These are phyloP conservation scores for Akanthomyces lecanii DNA, from an alignment of 2,329 filamentous ascomycete species.

Conservation along the genomic window DNA sequence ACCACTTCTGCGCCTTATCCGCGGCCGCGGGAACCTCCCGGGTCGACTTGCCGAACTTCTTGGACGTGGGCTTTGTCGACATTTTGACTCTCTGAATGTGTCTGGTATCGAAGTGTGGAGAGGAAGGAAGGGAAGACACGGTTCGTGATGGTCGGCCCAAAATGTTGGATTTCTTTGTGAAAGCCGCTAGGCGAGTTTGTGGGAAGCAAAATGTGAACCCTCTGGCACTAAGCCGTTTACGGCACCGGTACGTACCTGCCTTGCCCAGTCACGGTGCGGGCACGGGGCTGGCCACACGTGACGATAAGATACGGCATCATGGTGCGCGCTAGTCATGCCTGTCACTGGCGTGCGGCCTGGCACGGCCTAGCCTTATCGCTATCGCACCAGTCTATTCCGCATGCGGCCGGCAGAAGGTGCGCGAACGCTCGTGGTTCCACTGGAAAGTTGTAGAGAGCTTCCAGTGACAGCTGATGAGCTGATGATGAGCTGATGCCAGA, in stretches of 20 bases:
- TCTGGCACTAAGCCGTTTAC: slow-evolving; percentile 34
- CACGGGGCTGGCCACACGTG: slow-evolving; percentile 36
- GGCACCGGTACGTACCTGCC: slow-evolving; percentile 21
- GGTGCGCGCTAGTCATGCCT: background rate
- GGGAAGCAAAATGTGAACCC: slow-evolving; percentile 42
- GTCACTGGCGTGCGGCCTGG: background rate
- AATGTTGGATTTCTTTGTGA: slow-evolving; percentile 41
- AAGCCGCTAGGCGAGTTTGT: slow-evolving; percentile 40
- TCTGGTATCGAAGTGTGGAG: slow-evolving; percentile 34
- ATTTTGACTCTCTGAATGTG: slow-evolving; percentile 55
- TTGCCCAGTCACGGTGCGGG: slow-evolving; percentile 22
- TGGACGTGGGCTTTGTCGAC: slow-evolving; percentile 73
- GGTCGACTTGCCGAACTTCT: slow-evolving; percentile 97
- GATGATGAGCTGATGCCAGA: background rate
- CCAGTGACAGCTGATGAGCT: slow-evolving; percentile 5
- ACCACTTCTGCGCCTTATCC: slow-evolving; percentile 98
- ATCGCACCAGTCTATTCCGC: slow-evolving; percentile 2
- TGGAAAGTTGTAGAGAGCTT: slow-evolving; percentile 27
- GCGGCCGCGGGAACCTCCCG: slow-evolving; percentile 80
- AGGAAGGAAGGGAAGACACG: slow-evolving; percentile 33
- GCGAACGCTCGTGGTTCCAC: slow-evolving; percentile 33
- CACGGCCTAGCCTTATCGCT: slow-evolving; percentile 7
- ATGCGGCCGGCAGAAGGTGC: slow-evolving; percentile 33
- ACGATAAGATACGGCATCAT: slow-evolving; percentile 26
- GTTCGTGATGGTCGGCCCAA: slow-evolving; percentile 36